phyloP scores from a whole-genome alignment of 768 basidiomycete species.

The Hebeloma cylindrosporum region DNA sequence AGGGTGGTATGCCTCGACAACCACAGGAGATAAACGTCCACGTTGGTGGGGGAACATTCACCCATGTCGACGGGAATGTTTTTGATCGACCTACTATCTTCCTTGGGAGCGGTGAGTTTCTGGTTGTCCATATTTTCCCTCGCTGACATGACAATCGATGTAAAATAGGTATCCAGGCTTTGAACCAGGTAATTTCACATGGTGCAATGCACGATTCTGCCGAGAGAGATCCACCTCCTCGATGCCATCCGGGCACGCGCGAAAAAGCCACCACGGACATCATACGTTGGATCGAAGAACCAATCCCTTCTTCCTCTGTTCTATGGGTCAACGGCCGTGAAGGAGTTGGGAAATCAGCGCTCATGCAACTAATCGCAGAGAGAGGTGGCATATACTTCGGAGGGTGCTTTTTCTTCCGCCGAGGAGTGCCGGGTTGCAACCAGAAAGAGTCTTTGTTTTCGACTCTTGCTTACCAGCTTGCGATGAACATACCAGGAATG shows the following conservation, averaged over 20 bases:
- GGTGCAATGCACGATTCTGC: conserved; percentile 17
- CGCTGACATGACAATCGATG: no score
- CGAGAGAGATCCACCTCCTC: conserved; percentile 11
- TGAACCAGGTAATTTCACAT: background rate
- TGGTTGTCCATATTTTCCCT: no score
- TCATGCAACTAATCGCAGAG: conserved; percentile 31
- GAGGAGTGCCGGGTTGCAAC: background rate
- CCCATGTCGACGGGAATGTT: no score
- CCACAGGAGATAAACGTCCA: no score
- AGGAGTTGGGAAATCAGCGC: conserved; percentile 23
- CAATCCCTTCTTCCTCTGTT: background rate
- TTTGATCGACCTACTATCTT: no score
- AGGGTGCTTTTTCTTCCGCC: conserved; percentile 18
- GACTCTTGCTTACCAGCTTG: conserved; percentile 23
- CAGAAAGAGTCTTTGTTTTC: conserved; percentile 11
- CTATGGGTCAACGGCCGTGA: conserved; percentile 25
- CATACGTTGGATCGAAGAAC: conserved; percentile 10
- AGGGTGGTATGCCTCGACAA: no score
- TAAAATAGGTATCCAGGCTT: background rate
- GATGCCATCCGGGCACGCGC: conserved; percentile 15
- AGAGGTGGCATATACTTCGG: conserved; percentile 4
- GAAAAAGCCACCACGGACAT: conserved; percentile 8
- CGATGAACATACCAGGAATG: conserved; percentile 3
- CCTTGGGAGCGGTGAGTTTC: no score
- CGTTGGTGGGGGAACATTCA: no score